These are phyloP conservation scores for Persicaria maculosa DNA, from an alignment of 148 eudicot species.

Conservation along the genomic window DNA sequence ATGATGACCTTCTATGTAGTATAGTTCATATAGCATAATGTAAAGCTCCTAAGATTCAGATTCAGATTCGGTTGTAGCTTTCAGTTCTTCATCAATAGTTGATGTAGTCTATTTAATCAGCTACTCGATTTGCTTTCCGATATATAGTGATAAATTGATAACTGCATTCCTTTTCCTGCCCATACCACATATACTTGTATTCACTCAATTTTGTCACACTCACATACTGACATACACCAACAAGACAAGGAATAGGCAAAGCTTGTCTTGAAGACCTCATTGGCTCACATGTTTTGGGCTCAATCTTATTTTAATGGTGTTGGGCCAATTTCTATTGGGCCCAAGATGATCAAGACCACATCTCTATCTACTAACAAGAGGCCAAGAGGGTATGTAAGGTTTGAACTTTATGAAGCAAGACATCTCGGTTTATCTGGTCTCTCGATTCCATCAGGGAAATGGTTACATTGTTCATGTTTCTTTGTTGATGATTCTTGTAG, in stretches of 20 bases:
- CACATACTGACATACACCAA: not conserved
- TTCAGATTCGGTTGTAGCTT: not conserved
- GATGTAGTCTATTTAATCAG: not conserved
- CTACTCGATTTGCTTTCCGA: not conserved
- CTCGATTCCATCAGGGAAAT: too few species aligned
- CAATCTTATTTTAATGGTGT: slow-evolving; percentile 3
- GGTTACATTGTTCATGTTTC: not conserved
- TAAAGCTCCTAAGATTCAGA: slow-evolving; percentile 1
- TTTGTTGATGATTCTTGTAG: not conserved
- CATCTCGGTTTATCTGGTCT: too few species aligned
- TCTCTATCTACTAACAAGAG: not conserved
- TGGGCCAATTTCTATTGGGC: slow-evolving; percentile 5
- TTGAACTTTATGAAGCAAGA: not conserved
- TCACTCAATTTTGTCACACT: not conserved
- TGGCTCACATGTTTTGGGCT: not conserved
- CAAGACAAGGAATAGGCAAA: too few species aligned
- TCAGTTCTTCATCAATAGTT: not conserved
- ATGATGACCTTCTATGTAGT: slow-evolving; percentile 7
- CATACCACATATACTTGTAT: not conserved
- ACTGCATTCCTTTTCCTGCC: not conserved
- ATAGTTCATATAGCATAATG: slow-evolving; percentile 8
- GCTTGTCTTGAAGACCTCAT: too few species aligned
- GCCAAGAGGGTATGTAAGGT: too few species aligned
- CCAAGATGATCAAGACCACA: not conserved
- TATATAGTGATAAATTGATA: not conserved